Evolutionary conservation across 345 rosid species (phyloP).

Genomic region (Syzygium aromaticum): DNA sequence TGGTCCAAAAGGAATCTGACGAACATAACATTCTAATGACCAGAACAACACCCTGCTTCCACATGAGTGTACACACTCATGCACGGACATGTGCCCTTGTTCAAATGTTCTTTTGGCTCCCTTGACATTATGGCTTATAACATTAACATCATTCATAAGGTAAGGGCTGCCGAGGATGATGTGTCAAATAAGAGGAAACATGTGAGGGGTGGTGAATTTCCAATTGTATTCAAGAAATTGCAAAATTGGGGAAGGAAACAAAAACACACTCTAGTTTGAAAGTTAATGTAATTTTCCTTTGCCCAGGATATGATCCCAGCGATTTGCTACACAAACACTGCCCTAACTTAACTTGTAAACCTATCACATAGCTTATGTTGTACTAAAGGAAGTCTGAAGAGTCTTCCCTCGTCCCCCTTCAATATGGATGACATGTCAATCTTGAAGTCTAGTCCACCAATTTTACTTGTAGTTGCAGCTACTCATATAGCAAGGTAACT

Average conservation of each 20-base stretch:
- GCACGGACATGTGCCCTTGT: not conserved
- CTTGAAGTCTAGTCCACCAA: not conserved
- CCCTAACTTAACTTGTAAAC: not conserved
- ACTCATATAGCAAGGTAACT: not conserved
- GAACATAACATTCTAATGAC: not conserved
- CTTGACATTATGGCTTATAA: not conserved
- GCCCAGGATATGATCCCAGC: not conserved
- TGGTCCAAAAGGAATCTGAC: not conserved
- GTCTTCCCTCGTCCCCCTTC: not conserved
- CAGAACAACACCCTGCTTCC: not conserved
- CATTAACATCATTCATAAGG: not conserved
- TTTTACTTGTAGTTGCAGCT: not conserved
- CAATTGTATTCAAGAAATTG: not conserved
- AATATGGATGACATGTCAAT: not conserved
- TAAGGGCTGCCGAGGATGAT: not conserved
- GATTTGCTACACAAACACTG: not conserved
- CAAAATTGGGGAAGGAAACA: not conserved
- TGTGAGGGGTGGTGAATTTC: not conserved
- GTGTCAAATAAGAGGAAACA: not conserved
- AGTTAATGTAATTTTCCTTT: not conserved
- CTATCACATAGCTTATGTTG: not conserved
- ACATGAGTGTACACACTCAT: not conserved
- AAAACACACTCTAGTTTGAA: not conserved
- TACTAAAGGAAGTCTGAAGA: not conserved
- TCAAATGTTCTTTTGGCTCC: not conserved